Base-by-base conservation (phyloP, 192 early-diverging fungal genomes). In the Mortierella alpina region DNA sequence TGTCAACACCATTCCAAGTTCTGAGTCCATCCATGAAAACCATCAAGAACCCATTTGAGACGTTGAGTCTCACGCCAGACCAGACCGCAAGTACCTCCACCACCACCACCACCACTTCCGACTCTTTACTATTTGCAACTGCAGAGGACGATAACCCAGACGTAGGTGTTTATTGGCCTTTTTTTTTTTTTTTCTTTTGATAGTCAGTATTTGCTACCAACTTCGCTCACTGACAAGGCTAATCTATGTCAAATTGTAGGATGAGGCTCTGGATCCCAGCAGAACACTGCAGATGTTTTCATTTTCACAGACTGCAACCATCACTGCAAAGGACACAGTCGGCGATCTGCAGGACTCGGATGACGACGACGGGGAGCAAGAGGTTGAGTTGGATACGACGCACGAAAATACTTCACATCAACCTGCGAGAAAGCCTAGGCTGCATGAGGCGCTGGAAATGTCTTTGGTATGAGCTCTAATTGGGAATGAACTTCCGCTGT, bases 1-100 rank as follows among this genome's bases (percentile, higher is more conserved):
- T 68, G 64, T 80, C 77, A 6, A 64, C 46, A 14, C 77, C 77
- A 7, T 80, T 80, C 31, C 77, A 80, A 47, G 77, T 80, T 14
- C 46, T 80, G 5, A 68, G 54, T 54, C 60, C 70, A 15, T 63
- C 70, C 18, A 23, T 72, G 48, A 72, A 56, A 10, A 63, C 40
- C 13, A 53, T 59, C 17, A 72, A 55, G 31, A 80, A 80, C 47
- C 77, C 77, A 7, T 80, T 80, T 20, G 77, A 80, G 31, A 80
- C 67, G 45, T 54, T 80, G 1, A 14, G 55, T 42, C 51, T 40
- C 46, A 53, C 31, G n/a, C 11, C 31, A 31, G 31, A 31, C 31
- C 31, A 31, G 31, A 31, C 31, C 31, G 31, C 31, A 31, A 41
- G 40, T 60, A 40, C 31, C 41, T 40, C 41, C 40, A 11, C 59